Evolutionary conservation across 1,284 basidiomycete genomes (phyloP), one percentile per base, ranked within the genome.

Genomic region (Fomitopsis schrenkii): DNA sequence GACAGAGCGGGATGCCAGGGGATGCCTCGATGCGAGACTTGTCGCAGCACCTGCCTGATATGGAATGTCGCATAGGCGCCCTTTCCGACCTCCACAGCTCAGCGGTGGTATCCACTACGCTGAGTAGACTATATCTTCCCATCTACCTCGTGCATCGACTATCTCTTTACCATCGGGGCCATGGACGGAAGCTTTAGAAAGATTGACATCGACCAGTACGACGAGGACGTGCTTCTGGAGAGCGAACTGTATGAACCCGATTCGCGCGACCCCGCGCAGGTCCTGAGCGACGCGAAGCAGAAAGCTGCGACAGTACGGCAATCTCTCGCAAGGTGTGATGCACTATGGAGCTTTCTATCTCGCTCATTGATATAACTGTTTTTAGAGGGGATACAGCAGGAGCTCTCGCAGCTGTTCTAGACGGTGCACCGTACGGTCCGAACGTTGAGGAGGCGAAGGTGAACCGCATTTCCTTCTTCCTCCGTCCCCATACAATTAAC

Each of bases 171-270:
- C 8, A 33, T 40, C 38, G 14, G 38, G 9, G 38, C 68, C 54
- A 93, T 93, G 90, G 84, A 90, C 64, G 80, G 79, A 68, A 85
- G 86, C 64, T 97, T 95, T 77, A 84, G 95, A 67, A 96, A 95
- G 78, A 95, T 98, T 78, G 91, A 98, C 76, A 93, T 98, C 69
- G 96, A 98, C 78, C 83, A 82, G 56, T 95, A 88, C 77, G 97
- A 98, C 72, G 96, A 98, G 74, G 97, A 98, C 70, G 85, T 88
- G 17, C 78, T 98, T 15, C 83, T 88, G 53, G 92, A 95, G 62
- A 84, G 83, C 36, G 94, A 98, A 70, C 84, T 98, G 40, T 95
- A 91, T 72, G 91, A 94, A 56, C 83, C 92, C 2, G 95, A 98
- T 73, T 90, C 93, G 14, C 83, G 95, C 61, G 86, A 88, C 57